Evolutionary conservation across 2,329 filamentous ascomycete genomes (phyloP), one percentile per base, ranked within the genome.

Genomic region (Alternaria sp.): DNA sequence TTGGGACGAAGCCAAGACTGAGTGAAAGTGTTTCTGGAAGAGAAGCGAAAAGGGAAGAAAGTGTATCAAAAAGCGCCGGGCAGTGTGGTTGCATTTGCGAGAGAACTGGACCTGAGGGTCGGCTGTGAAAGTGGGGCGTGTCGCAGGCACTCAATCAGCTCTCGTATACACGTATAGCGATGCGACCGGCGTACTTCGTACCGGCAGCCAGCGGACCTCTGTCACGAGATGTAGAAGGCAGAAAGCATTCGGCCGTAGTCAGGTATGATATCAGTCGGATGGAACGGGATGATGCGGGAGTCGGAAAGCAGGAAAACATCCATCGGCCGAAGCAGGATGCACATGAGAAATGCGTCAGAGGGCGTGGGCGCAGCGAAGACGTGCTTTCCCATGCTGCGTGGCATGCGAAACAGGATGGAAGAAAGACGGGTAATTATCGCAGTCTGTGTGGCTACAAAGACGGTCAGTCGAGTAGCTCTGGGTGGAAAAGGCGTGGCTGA

Each of bases 401-500:
- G 15, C 28, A 44, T 33, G 37, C 0, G 18, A 28, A 43, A 26
- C 15, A 23, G 21, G 33, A 44, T 26, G 15, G 25, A 18, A 6
- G 18, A 20, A 55, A 14, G 21, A 55, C 37, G 53, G 53, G 41
- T 21, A 28, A 44, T 8, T 28, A 41, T 8, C 18, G 3, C 33
- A 25, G 9, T 25, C 3, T 12, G 20, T 37, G 49, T 53, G 49
- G 49, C 30, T 37, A 18, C 28, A 23, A 30, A 26, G 26, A 14
- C 46, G 37, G 23, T 64, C 41, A 26, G 20, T 30, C 21, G 45
- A 50, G 26, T 30, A 57, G 55, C 43, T 33, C 14, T 58, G 12
- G 33, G 15, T 41, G 37, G 37, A 41, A 41, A 41, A 41, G 18
- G 44, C 21, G 61, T 63, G 61, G 61, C 61, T 63, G 61, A 60